Base-by-base conservation (phyloP, 73 alveolate genomes). In the Halteria grandinella region DNA sequence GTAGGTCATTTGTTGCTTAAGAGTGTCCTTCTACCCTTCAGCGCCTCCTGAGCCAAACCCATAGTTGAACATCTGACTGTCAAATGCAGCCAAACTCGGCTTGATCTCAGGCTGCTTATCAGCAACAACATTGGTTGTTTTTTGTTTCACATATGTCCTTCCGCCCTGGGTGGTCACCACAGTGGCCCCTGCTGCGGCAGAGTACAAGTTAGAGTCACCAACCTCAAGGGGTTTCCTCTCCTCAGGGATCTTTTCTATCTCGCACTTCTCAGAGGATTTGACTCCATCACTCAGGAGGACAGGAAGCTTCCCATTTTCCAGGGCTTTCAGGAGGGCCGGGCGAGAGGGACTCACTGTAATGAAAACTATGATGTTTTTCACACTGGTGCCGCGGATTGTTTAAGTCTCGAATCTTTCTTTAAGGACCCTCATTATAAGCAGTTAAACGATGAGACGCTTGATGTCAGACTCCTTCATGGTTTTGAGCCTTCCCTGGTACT, bases 311-410 rank as follows among this genome's bases (percentile, higher is more conserved):
- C 34, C 77, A 23, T 25, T 8, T 25, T 45, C 5, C 18, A 66
- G 34, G 11, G 12, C 52, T 1, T 41, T 12, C 7, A 41, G 29
- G 23, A 10, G 25, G 1, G 43, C 69, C 33, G 43, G 1, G 24
- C 80, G 43, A 5, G 53, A 52, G 6, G 80, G 63, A 23, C 43
- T 60, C 37, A 60, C 27, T 20, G 43, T 29, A 28, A 66, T 66
- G 27, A 23, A 2, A 44, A n/a, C n/a, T n/a, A n/a, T n/a, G n/a
- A 66, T 66, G 23, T 66, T 10, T 40, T 47, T 37, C 33, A 66
- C 52, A 45, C 29, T 66, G 15, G 27, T 66, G 8, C 80, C 80
- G n/a, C 78, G 36, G 28, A 66, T 15, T 3, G 21, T 66, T 17
- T 11, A 7, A 11, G 39, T 47, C 53, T 66, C 29, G 21, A 66